These are phyloP conservation scores for Yamadazyma membranifaciens DNA, from an alignment of 1,139 yeast species.

Conservation along the genomic window DNA sequence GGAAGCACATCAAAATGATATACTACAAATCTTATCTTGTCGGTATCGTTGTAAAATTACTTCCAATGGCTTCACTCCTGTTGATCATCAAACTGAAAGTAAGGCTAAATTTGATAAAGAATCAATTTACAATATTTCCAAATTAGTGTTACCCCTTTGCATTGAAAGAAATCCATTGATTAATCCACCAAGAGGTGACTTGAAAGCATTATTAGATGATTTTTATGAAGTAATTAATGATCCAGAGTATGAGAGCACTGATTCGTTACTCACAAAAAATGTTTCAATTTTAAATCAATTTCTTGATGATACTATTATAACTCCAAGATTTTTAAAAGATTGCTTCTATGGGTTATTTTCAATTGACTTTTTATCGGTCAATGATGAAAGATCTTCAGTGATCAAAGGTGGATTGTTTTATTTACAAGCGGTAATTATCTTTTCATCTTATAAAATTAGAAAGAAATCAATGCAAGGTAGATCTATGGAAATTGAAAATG, in stretches of 20 bases:
- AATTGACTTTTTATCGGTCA: slow-evolving; percentile 20
- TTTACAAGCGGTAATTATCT: slow-evolving; percentile 66
- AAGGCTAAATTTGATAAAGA: slow-evolving; percentile 29
- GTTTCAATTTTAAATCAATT: slow-evolving; percentile 46
- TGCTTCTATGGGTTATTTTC: slow-evolving; percentile 56
- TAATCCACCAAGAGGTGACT: slow-evolving; percentile 59
- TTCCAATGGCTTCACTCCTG: slow-evolving; percentile 59
- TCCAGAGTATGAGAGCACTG: slow-evolving; percentile 42
- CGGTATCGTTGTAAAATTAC: slow-evolving; percentile 67
- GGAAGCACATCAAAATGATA: slow-evolving; percentile 43
- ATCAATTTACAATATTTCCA: slow-evolving; percentile 58
- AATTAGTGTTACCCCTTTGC: slow-evolving; percentile 62
- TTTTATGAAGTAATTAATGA: slow-evolving; percentile 74
- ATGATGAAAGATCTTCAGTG: slow-evolving; percentile 15
- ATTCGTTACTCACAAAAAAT: slow-evolving; percentile 41
- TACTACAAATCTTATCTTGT: slow-evolving; percentile 76
- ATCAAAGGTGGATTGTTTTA: slow-evolving; percentile 62
- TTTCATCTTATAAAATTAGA: slow-evolving; percentile 63
- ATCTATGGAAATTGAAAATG: slow-evolving; percentile 75
- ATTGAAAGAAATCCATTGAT: slow-evolving; percentile 60
- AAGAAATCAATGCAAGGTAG: slow-evolving; percentile 78
- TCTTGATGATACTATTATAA: slow-evolving; percentile 47
- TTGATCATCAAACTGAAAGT: slow-evolving; percentile 61
- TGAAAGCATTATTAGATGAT: slow-evolving; percentile 69
- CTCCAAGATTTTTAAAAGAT: slow-evolving; percentile 49